Conservation (phyloP, 139 green algal genomes). For the Tetraselmis striata region DNA sequence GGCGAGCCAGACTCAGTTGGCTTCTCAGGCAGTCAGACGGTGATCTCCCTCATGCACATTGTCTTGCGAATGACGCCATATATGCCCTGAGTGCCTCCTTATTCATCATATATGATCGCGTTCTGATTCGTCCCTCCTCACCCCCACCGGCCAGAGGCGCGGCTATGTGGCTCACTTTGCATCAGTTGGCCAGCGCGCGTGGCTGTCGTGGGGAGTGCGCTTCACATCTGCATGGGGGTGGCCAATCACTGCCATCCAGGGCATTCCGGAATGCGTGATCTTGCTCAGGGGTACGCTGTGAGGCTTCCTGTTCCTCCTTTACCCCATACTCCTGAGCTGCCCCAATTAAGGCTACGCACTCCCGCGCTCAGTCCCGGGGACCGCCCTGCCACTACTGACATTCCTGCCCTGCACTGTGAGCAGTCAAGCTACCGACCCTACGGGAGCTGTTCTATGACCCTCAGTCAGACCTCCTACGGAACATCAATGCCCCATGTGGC, state of each 20-base stretch:
- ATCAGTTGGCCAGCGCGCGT: background rate
- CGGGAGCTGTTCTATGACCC: background rate
- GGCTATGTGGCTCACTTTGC: background rate
- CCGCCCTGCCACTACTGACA: too few species aligned
- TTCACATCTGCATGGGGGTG: background rate
- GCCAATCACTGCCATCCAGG: background rate
- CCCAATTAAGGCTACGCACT: too few species aligned
- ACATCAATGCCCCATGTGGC: background rate
- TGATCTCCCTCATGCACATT: too few species aligned
- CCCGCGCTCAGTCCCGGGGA: too few species aligned
- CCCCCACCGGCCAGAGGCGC: background rate
- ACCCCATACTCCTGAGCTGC: too few species aligned
- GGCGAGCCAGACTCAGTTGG: background rate
- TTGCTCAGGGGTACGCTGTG: background rate
- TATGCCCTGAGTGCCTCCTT: too few species aligned
- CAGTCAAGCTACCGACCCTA: background rate
- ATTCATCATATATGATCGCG: too few species aligned
- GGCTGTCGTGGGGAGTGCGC: background rate
- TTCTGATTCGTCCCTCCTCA: too few species aligned
- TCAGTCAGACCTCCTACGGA: background rate
- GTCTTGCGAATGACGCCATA: too few species aligned
- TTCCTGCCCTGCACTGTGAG: too few species aligned
- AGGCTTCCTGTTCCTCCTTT: too few species aligned
- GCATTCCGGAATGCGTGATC: background rate
- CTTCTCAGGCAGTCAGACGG: background rate